Conservation (phyloP, 2,329 filamentous ascomycete species). For the Didymella arachidicola region DNA sequence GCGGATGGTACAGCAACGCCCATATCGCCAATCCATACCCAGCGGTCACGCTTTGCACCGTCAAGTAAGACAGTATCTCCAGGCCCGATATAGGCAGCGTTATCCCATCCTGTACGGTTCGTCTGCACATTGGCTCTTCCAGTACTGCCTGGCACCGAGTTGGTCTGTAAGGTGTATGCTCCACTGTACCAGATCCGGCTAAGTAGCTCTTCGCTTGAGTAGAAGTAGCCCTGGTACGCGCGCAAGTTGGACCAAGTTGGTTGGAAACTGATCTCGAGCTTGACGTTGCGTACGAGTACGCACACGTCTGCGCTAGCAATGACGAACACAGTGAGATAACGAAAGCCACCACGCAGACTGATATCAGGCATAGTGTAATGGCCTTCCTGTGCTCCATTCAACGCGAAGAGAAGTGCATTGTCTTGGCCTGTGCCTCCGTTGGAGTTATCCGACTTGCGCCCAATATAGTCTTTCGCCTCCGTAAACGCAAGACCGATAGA, state of each 20-base stretch:
- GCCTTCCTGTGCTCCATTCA: slow-evolving; percentile 46
- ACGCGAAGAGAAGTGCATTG: slow-evolving; percentile 57
- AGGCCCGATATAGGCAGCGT: slow-evolving; percentile 55
- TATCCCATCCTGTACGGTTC: slow-evolving; percentile 15
- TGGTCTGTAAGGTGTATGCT: slow-evolving; percentile 53
- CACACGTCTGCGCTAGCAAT: slow-evolving; percentile 47
- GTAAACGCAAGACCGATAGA: slow-evolving; percentile 53
- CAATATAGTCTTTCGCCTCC: slow-evolving; percentile 55
- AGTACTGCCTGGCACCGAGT: slow-evolving; percentile 45
- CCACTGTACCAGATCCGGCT: slow-evolving; percentile 66
- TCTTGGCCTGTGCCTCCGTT: slow-evolving; percentile 51
- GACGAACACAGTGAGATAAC: slow-evolving; percentile 61
- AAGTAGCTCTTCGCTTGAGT: slow-evolving; percentile 53
- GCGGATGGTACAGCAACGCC: slow-evolving; percentile 57
- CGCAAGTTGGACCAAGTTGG: slow-evolving; percentile 58
- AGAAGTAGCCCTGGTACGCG: slow-evolving; percentile 51
- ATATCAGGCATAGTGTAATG: slow-evolving; percentile 55
- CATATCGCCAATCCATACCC: slow-evolving; percentile 45
- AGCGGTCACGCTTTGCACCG: slow-evolving; percentile 17
- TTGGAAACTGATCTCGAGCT: slow-evolving; percentile 58
- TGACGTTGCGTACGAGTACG: slow-evolving; percentile 51
- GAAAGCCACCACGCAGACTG: slow-evolving; percentile 61
- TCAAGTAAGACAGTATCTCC: slow-evolving; percentile 47
- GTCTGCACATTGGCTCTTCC: slow-evolving; percentile 26
- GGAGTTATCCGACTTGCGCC: slow-evolving; percentile 54